These are phyloP conservation scores for Rubia yunnanensis DNA, from an alignment of 257 asterid species.

Conservation along the genomic window DNA sequence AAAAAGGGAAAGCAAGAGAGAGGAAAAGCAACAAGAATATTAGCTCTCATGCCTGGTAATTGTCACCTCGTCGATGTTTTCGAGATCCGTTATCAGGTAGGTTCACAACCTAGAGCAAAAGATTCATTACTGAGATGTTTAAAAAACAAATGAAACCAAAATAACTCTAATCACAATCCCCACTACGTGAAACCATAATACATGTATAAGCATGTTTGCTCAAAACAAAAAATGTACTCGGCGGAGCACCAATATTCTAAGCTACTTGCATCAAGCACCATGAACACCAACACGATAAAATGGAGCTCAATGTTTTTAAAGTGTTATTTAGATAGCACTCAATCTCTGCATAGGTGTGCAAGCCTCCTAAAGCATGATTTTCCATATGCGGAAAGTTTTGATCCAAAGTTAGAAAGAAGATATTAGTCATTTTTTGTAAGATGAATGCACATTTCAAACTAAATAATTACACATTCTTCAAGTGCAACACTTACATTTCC, in stretches of 20 bases:
- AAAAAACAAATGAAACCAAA: neutral
- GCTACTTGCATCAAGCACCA: neutral
- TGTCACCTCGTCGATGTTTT: constrained; percentile 49
- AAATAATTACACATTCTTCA: too few species aligned
- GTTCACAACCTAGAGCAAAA: constrained; percentile 50
- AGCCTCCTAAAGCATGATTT: neutral
- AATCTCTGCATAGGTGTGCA: neutral
- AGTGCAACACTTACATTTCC: too few species aligned
- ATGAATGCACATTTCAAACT: too few species aligned
- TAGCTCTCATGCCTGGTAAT: constrained; percentile 55
- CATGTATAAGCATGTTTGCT: neutral
- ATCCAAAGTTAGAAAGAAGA: neutral
- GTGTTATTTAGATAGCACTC: too few species aligned
- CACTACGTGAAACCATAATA: neutral
- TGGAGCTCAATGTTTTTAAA: neutral
- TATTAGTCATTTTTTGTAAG: too few species aligned
- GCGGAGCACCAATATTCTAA: neutral
- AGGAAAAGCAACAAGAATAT: too few species aligned
- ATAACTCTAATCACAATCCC: neutral
- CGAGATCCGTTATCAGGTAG: constrained; percentile 74
- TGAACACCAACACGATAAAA: neutral
- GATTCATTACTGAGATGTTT: constrained; percentile 4
- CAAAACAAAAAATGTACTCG: neutral
- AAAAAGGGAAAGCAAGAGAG: too few species aligned
- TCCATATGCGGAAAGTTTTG: neutral